These are phyloP conservation scores for Kwoniella mangroviensis DNA, from an alignment of 768 basidiomycete genomes.

Conservation along the genomic window DNA sequence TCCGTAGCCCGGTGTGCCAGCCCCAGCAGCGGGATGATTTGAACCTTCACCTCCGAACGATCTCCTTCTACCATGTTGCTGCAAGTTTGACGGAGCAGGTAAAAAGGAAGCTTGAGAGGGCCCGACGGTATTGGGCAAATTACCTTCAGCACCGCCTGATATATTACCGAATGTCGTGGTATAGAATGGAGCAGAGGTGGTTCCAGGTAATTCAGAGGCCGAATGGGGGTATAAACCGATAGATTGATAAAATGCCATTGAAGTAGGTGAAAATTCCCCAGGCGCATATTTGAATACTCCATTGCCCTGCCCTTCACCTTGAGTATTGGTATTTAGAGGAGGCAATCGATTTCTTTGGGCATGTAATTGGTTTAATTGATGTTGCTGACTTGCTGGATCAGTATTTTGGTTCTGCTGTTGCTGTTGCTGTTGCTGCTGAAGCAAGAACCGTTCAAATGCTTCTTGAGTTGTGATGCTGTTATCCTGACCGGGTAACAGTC, in stretches of 20 bases:
- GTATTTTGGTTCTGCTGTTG: constrained; percentile 12
- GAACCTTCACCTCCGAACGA: constrained; percentile 38
- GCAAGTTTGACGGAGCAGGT: constrained; percentile 1
- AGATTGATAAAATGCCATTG: constrained; percentile 49
- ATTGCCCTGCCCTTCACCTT: neutral
- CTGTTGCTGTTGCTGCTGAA: constrained; percentile 20
- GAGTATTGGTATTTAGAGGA: constrained; percentile 28
- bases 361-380: constrained; percentile 43
- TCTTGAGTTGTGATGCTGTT: neutral
- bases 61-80: constrained; percentile 22
- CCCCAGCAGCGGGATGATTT: constrained; percentile 48
- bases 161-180: constrained; percentile 37
- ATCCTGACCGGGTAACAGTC: constrained; percentile 42
- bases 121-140: constrained; percentile 27
- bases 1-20: constrained; percentile 52
- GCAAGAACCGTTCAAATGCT: constrained; percentile 13
- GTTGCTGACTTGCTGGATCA: constrained; percentile 18
- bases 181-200: constrained; percentile 41
- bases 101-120: constrained; percentile 28
- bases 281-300: constrained; percentile 43
- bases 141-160: neutral
- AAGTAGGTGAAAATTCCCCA: constrained; percentile 48
- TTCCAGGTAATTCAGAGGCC: constrained; percentile 35
- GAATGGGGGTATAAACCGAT: constrained; percentile 30
- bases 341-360: constrained; percentile 35